Evolutionary conservation across 2,329 filamentous ascomycete species (phyloP).

Genomic region (Lachnellula willkommii): DNA sequence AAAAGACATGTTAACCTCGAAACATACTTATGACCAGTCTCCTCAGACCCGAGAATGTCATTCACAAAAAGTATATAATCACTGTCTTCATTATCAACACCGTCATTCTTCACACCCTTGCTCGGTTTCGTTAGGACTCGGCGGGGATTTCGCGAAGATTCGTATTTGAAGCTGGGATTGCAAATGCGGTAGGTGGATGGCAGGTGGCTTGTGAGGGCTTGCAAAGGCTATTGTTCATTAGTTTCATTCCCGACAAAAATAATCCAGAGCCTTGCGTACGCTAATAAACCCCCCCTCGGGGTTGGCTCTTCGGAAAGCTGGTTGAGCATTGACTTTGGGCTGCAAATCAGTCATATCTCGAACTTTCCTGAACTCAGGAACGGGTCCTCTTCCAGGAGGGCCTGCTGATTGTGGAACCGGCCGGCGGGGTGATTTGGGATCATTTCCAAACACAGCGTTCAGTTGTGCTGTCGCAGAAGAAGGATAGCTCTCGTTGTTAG

Average conservation of each 20-base stretch:
- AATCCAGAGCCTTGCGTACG: conserved; percentile 47
- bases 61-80: conserved; percentile 99
- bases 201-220: conserved; percentile 89
- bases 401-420: conserved; percentile 43
- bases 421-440: conserved; percentile 54
- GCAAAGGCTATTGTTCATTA: conserved; percentile 63
- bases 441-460: conserved; percentile 57
- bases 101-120: conserved; percentile 97
- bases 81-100: conserved; percentile 97
- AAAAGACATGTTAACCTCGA: conserved; percentile 21
- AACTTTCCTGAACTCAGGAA: conserved; percentile 83
- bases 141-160: conserved; percentile 92
- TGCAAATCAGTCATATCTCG: conserved; percentile 67
- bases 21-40: conserved; percentile 89
- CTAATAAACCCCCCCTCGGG: conserved; percentile 98
- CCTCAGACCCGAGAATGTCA: conserved; percentile 94
- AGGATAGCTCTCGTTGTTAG: conserved; percentile 66
- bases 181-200: conserved; percentile 97
- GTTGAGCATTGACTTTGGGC: conserved; percentile 80
- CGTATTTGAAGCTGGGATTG: conserved; percentile 97
- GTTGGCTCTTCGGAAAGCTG: conserved; percentile 85
- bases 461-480: conserved; percentile 64
- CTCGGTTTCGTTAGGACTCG: conserved; percentile 96
- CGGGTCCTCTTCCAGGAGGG: conserved; percentile 55
- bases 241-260: conserved; percentile 3